Base-by-base conservation (phyloP, 108 stramenopile genomes). In the Asterionellopsis glacialis region DNA sequence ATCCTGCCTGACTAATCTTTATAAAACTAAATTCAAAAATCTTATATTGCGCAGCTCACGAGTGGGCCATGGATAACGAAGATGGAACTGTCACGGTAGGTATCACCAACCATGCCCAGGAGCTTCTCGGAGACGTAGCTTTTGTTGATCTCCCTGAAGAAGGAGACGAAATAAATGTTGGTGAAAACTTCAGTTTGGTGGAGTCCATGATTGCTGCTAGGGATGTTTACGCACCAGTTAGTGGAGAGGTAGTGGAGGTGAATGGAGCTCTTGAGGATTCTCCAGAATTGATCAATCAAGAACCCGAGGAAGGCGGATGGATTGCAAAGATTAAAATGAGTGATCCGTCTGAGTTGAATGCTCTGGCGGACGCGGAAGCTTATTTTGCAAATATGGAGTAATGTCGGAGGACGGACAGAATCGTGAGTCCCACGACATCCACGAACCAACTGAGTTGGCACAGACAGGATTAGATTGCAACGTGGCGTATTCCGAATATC, bases 201-300 rank as follows among this genome's bases (percentile, higher is more conserved):
- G 94, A 93, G 72, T 93, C 91, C 13, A 92, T 95, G 56, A 95
- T 93, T 76, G 94, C 94, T 7, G 91, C 94, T 13, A 77, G 75
- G 11, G 94, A 95, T 51, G 92, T 95, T 16, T 82, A 77, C 42
- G 81, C 80, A 14, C 85, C 85, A 21, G 71, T 91, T 26, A 59
- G 63, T 40, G 83, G 89, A 42, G 74, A 58, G 41, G 76, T 87
- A 12, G 0, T 74, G 24, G 89, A 82, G 54, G 63, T 81, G 11
- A 91, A 91, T 72, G 67, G 70, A 19, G 43, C 28, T 6, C 73
- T 91, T 43, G 39, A 50, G 13, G 76, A 77, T 61, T 82, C 69
- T 13, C 89, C 89, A 16, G 85, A 61, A 21, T 57, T 74, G 60
- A 82, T 91, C 33, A 91, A 91, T 60, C 51, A 65, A 15, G 45